Base-by-base conservation (phyloP, 306 rosid genomes). In the Vachellia collinsii region DNA sequence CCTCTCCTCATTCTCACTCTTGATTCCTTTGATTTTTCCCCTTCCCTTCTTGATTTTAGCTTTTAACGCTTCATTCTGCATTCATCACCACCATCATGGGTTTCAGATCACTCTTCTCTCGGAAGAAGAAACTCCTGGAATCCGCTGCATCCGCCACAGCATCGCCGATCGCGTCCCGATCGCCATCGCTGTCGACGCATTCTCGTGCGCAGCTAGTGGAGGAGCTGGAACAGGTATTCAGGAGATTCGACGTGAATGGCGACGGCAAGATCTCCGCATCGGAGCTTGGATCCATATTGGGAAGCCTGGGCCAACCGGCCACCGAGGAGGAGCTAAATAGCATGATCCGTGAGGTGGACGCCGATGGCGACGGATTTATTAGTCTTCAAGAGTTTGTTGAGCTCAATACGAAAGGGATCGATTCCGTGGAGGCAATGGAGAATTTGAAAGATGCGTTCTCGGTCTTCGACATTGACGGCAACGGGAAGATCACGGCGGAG, bases 261-360 rank as follows among this genome's bases (percentile, higher is more conserved):
- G 97, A 94, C 79, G 98, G 97, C 39, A 92, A 91, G 97, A 92
- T 94, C 91, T 92, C 91, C 20, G 72, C 93, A 4, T 83, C 94
- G 11, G 98, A 94, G 67, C 91, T 94, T 3, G 92, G 97, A 65
- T 80, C 97, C 43, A 92, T 94, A 9, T 77, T 92, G 92, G 86
- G 88, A 3, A 87, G 91, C 81, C 83, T 94, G 3, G 97, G 97
- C 12, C 86, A 91, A 17, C 75, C 87, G 6, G 74, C 93, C 6
- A 80, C 86, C 3, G 87, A 91, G 46, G 94, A 90, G 58, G 98
- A 94, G 72, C 87, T 92, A 11, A 19, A 56, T 19, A 71, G 53
- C 54, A 91, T 94, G 94, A 92, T 92, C 81, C 65, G 70, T 8
- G 98, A 91, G 87, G 93, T 93, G 7, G 99, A 95, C 29, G 81